Percentiles rank a stretch among this genome's conserved stretches.
These are phyloP conservation scores for Silene latifolia DNA, from an alignment of 148 eudicot species.

Conservation along the genomic window DNA sequence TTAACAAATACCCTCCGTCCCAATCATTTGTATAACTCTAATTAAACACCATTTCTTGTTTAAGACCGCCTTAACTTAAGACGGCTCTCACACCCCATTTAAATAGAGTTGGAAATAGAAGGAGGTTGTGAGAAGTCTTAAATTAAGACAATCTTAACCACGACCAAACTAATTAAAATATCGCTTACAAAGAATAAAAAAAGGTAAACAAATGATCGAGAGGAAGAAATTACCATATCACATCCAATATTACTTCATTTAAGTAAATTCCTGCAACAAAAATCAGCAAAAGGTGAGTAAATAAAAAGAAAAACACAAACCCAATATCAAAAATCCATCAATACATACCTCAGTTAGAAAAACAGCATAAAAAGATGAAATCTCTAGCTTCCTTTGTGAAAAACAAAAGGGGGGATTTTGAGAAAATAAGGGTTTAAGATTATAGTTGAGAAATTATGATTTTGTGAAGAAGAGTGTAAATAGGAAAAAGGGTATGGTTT, in stretches of 20 bases:
- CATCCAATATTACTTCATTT: neutral
- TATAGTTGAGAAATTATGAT: neutral
- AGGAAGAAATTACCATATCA: neutral
- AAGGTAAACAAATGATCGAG: too few species aligned
- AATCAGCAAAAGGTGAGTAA: neutral
- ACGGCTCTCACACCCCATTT: too few species aligned
- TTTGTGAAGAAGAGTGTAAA: neutral
- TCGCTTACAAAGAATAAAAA: too few species aligned
- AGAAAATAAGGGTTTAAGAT: conserved; percentile 17
- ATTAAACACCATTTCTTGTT: too few species aligned
- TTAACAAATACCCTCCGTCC: neutral
- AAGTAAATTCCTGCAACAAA: conserved; percentile 10
- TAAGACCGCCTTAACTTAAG: too few species aligned
- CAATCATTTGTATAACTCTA: too few species aligned
- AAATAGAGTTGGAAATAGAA: too few species aligned
- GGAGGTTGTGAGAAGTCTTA: too few species aligned
- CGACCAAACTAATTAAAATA: too few species aligned
- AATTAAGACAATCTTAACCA: too few species aligned
- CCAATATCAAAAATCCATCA: neutral
- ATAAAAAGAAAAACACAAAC: neutral
- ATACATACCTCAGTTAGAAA: neutral
- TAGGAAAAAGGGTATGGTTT: neutral
- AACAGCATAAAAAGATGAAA: neutral
- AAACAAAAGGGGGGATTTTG: neutral
- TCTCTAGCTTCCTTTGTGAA: neutral